Evolutionary conservation across 1,284 basidiomycete species (phyloP).

Genomic region (Ceratobasidium sp.): DNA sequence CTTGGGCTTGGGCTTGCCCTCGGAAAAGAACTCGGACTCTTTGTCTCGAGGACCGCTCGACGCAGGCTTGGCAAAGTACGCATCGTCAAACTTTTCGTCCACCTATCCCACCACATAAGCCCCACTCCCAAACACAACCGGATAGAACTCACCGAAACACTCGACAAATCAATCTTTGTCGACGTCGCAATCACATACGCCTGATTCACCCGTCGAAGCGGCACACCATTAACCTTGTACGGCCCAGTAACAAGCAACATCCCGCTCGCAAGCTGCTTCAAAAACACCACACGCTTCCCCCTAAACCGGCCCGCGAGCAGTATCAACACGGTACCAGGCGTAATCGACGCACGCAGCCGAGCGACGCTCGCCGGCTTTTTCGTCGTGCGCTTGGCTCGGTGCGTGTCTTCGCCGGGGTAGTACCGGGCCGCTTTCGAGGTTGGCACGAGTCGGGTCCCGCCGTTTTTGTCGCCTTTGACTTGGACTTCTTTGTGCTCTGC

Average conservation of each 20-base stretch:
- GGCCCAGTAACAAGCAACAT: conserved; percentile 97
- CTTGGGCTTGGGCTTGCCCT: conserved; percentile 94
- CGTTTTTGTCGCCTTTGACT: conserved; percentile 93
- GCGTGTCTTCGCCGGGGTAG: conserved; percentile 98
- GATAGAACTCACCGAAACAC: conserved; percentile 73
- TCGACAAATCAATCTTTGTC: conserved; percentile 90
- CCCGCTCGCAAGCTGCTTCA: conserved; percentile 96
- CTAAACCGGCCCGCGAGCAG: conserved; percentile 98
- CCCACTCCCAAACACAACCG: conserved; percentile 22
- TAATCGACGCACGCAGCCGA: conserved; percentile 88
- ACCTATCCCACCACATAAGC: conserved; percentile 62
- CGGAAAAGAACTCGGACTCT: conserved; percentile 96
- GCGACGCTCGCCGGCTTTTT: conserved; percentile 87
- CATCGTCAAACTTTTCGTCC: conserved; percentile 92
- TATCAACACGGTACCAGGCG: conserved; percentile 96
- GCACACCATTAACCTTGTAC: conserved; percentile 99
- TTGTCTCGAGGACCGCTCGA: conserved; percentile 80
- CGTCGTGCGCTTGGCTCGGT: conserved; percentile 84
- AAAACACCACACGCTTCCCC: conserved; percentile 98
- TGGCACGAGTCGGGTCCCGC: conserved; percentile 87
- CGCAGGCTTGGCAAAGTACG: conserved; percentile 92
- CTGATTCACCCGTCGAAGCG: conserved; percentile 97
- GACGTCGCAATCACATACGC: conserved; percentile 99
- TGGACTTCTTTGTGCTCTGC: conserved; percentile 81
- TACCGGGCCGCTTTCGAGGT: conserved; percentile 90